Base-by-base conservation (phyloP, 805 yeast species). In the Hemisphaericaspora nanyangensis region DNA sequence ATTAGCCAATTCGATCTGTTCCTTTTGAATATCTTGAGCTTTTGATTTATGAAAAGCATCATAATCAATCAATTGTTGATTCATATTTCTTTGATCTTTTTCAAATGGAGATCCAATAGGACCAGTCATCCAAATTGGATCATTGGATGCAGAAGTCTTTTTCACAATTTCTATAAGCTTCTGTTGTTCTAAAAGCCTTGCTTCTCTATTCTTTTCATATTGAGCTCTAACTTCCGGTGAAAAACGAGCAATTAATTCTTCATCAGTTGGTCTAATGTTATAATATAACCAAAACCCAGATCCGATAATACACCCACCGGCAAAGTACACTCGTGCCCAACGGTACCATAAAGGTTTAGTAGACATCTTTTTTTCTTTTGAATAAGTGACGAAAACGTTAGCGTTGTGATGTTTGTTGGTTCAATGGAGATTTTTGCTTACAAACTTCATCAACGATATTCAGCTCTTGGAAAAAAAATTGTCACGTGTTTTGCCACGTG, bases 91-190 rank as follows among this genome's bases (percentile, higher is more conserved):
- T 16, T 65, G 57, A 34, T 75, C 72, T 41, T 49, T 61, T 37
- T 72, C 91, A 75, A 85, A 83, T 0, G 95, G 93, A 1, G 82
- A 74, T 31, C 68, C 63, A 28, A 85, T 73, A 1, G 79, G 67
- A 0, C 90, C 95, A 0, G 95, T 79, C 55, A 76, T 82, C 95
- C 95, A 85, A 35, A 85, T 78, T 0, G 95, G 95, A 40, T 84
- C 88, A 48, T 80, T 71, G 12, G 88, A 80, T 1, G 74, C 70
- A 2, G 87, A 61, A 0, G 93, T 84, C 45, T 73, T 54, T 41
- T 74, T 66, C 1, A 78, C 90, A 18, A 83, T 78, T 46, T 76
- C 76, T 75, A 83, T 82, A 45, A 85, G 58, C 52, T 77, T 82
- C 46, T 74, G 72, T 53, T 85, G 91, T 56, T 85, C 95, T 42